phyloP scores from a whole-genome alignment of 2,329 filamentous ascomycete genomes.

The Colletotrichum sp. region DNA sequence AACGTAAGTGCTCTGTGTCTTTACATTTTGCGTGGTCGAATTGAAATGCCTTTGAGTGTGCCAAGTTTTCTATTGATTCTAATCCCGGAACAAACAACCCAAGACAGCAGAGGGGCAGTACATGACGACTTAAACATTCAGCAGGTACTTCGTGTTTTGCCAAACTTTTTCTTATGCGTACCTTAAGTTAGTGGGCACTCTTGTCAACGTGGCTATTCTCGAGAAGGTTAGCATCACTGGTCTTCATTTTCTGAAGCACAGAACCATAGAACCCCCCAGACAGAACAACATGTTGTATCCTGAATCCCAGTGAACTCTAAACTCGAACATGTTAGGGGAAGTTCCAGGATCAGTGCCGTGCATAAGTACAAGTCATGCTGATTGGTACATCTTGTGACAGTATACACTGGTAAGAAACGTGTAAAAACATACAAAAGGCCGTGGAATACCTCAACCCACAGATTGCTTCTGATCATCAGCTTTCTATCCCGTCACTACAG shows the following conservation, averaged over 20 bases:
- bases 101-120: background rate
- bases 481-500: background rate
- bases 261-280: background rate
- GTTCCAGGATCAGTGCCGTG: background rate
- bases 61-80: background rate
- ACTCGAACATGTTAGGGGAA: background rate
- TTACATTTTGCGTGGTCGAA: background rate
- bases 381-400: background rate
- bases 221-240: background rate
- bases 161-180: background rate
- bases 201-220: background rate
- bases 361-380: background rate
- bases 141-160: background rate
- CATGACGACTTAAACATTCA: background rate
- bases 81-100: accelerated
- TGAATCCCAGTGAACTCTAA: background rate
- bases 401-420: background rate
- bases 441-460: background rate
- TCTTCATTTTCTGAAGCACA: background rate
- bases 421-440: background rate
- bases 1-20: background rate
- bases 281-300: background rate
- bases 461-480: background rate
- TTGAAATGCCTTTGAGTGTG: background rate
- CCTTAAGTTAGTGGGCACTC: background rate